These are phyloP conservation scores for Sideroxylon spinosum DNA, from an alignment of 179 eudicot genomes.

Conservation along the genomic window DNA sequence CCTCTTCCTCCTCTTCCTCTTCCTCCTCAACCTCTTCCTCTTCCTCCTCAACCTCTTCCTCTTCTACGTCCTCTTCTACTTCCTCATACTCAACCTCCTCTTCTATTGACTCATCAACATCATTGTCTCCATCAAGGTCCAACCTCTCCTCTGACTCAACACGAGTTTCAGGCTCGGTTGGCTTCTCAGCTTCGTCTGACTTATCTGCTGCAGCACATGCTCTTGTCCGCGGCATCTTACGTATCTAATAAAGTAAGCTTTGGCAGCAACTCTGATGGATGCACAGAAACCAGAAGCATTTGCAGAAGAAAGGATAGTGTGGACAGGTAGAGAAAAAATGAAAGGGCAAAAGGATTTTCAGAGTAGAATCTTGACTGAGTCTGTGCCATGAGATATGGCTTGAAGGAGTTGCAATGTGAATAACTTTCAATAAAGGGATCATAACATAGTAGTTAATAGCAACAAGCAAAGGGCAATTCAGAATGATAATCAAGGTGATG, in stretches of 20 bases:
- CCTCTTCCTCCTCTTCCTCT: slow-evolving; percentile 43
- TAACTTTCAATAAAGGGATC: slow-evolving; percentile 30
- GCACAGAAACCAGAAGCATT: slow-evolving; percentile 72
- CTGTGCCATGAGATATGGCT: slow-evolving; percentile 69
- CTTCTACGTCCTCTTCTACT: slow-evolving; percentile 64
- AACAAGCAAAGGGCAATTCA: slow-evolving; percentile 56
- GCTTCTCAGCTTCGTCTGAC: slow-evolving; percentile 39
- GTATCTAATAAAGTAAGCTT: slow-evolving; percentile 44
- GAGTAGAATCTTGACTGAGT: slow-evolving; percentile 67
- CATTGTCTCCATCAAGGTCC: slow-evolving; percentile 61
- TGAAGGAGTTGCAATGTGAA: slow-evolving; percentile 53
- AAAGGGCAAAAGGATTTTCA: slow-evolving; percentile 76
- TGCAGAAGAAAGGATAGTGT: slow-evolving; percentile 61
- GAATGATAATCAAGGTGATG: slow-evolving; percentile 49
- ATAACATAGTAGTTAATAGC: slow-evolving; percentile 32
- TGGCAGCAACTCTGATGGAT: slow-evolving; percentile 60
- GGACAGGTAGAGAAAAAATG: slow-evolving; percentile 62
- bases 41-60: slow-evolving; percentile 59
- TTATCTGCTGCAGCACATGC: slow-evolving; percentile 42
- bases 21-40: slow-evolving; percentile 53
- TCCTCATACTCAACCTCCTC: slow-evolving; percentile 69
- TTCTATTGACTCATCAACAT: slow-evolving; percentile 65
- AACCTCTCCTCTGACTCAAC: slow-evolving; percentile 57
- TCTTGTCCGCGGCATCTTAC: slow-evolving; percentile 85
- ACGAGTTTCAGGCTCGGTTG: slow-evolving; percentile 41